Conservation (phyloP, 495 filamentous ascomycete species). For the Cudoniella acicularis region DNA sequence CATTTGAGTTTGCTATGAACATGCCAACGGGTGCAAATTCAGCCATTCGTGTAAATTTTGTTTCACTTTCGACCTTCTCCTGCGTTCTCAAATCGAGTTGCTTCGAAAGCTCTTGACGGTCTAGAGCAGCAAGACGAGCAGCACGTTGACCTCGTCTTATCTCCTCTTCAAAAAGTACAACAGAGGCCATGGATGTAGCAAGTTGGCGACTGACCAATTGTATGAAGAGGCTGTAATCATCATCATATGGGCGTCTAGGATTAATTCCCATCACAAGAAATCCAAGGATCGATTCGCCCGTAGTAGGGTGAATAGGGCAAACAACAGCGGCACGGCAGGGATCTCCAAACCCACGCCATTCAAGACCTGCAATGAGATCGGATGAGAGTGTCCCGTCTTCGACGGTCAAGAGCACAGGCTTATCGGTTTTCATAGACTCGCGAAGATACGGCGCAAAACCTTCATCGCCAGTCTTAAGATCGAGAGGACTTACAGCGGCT, state of each 20-base stretch:
- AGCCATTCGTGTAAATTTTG: conserved; percentile 70
- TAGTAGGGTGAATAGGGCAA: conserved; percentile 68
- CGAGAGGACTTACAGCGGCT: conserved; percentile 47
- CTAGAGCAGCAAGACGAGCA: conserved; percentile 59
- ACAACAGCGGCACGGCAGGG: conserved; percentile 61
- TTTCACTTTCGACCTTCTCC: conserved; percentile 65
- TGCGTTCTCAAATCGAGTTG: conserved; percentile 63
- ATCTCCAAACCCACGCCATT: conserved; percentile 63
- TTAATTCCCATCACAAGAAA: conserved; percentile 69
- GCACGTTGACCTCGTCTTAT: conserved; percentile 63
- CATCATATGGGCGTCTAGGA: conserved; percentile 63
- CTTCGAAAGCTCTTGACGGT: conserved; percentile 63
- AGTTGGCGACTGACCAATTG: conserved; percentile 66
- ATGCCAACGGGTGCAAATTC: conserved; percentile 70
- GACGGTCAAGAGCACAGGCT: conserved; percentile 54
- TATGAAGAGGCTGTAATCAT: conserved; percentile 66
- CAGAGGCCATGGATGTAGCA: conserved; percentile 66
- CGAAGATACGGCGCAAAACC: conserved; percentile 64
- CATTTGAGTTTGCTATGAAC: conserved; percentile 63
- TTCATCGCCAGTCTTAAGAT: conserved; percentile 56
- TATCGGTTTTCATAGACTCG: conserved; percentile 58
- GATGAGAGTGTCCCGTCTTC: conserved; percentile 45
- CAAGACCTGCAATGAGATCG: conserved; percentile 55
- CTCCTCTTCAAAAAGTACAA: conserved; percentile 71
- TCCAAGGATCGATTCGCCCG: conserved; percentile 55